These are phyloP conservation scores for Grigorovia jiainica DNA, from an alignment of 805 yeast genomes.

Conservation along the genomic window DNA sequence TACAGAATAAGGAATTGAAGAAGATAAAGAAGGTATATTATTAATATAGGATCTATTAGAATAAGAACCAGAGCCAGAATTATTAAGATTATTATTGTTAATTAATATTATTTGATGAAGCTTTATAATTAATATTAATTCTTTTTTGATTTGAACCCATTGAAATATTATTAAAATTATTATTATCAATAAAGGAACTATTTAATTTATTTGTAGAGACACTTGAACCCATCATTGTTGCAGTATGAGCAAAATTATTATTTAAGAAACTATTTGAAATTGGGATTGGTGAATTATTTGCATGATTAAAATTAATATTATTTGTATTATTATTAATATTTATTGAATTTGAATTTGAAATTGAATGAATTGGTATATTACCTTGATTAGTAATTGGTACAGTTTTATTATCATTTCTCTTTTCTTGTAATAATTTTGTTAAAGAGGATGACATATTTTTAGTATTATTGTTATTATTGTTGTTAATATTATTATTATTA, in stretches of 20 bases:
- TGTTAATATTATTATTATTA: background rate
- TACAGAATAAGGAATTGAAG: constrained; percentile 60
- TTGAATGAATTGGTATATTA: background rate
- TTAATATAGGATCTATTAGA: constrained; percentile 6
- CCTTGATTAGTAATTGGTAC: background rate
- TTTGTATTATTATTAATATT: no score
- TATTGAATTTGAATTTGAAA: no score
- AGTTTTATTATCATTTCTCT: constrained; percentile 15
- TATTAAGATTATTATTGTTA: background rate
- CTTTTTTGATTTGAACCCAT: constrained; percentile 1
- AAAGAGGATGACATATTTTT: constrained; percentile 17
- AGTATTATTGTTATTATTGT: background rate
- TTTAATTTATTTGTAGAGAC: constrained; percentile 13
- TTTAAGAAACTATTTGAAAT: constrained; percentile 22
- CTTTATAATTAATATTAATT: background rate
- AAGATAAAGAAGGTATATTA: constrained; percentile 38
- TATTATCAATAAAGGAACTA: constrained; percentile 18
- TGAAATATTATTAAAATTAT: constrained; percentile 25
- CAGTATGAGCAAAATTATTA: constrained; percentile 31
- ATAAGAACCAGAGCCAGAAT: background rate
- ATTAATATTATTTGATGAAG: no score
- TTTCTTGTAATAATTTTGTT: constrained; percentile 27
- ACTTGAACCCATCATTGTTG: constrained; percentile 19
- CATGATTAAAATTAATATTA: no score
- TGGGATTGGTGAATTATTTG: background rate